phyloP scores from a whole-genome alignment of 2,329 filamentous ascomycete species.

The Trichoderma atrobrunneum region DNA sequence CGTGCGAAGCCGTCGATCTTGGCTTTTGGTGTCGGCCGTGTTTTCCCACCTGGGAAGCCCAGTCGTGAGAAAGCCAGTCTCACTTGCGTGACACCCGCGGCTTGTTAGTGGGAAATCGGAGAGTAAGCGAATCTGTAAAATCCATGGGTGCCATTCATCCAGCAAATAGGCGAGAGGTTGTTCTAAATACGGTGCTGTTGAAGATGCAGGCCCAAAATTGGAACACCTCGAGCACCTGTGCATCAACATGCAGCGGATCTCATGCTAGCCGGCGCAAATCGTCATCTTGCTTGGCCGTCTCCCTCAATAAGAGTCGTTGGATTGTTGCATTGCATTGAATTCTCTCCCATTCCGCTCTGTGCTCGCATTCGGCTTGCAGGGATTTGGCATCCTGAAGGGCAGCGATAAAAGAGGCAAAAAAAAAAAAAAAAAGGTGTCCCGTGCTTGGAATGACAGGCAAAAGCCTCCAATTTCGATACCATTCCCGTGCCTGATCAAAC shows the following conservation, averaged over 20 bases:
- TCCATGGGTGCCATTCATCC: background rate
- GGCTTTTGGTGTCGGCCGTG: constrained; percentile 6
- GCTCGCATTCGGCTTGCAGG: background rate
- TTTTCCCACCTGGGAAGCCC: background rate
- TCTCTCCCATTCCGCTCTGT: background rate
- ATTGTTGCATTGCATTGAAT: background rate
- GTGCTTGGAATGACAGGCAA: background rate
- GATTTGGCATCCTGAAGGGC: background rate
- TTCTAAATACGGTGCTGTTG: background rate
- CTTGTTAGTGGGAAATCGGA: background rate
- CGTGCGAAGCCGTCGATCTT: constrained; percentile 6
- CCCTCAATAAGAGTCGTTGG: background rate
- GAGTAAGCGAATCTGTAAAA: background rate
- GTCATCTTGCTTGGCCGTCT: background rate
- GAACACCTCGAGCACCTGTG: background rate
- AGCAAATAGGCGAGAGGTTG: background rate
- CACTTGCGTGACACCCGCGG: background rate
- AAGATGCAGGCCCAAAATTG: background rate
- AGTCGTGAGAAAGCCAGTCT: background rate
- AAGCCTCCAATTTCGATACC: background rate
- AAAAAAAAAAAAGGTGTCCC: background rate
- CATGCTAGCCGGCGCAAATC: background rate
- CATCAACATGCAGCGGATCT: background rate
- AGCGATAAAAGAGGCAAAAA: background rate
- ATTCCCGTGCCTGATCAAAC: background rate